These are phyloP conservation scores for Aegilops bicornis DNA, from an alignment of 176 grass and related monocot genomes.

Conservation along the genomic window DNA sequence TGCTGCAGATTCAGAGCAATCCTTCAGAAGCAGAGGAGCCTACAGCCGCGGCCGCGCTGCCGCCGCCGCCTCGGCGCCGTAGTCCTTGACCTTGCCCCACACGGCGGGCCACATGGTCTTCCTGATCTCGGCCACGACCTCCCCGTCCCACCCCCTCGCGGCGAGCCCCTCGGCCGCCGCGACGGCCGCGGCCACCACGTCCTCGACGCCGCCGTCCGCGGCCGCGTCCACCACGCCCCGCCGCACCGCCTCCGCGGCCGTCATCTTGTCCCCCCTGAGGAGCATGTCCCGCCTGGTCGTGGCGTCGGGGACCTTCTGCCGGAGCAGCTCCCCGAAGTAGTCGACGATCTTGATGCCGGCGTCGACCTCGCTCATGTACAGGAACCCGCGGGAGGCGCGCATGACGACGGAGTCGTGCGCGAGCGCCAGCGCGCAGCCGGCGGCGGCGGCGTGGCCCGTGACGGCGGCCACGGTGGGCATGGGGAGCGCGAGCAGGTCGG, in stretches of 20 bases:
- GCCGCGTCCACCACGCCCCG: constrained; percentile 60
- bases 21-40: neutral
- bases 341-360: constrained; percentile 52
- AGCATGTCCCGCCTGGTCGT: constrained; percentile 47
- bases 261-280: constrained; percentile 45
- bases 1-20: neutral
- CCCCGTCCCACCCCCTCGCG: constrained; percentile 41
- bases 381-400: constrained; percentile 62
- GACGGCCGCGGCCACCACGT: constrained; percentile 43
- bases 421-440: constrained; percentile 56
- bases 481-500: constrained; percentile 66
- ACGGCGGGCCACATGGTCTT: constrained; percentile 35
- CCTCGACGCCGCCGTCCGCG: constrained; percentile 29
- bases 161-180: constrained; percentile 38
- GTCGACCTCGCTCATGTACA: constrained; percentile 92
- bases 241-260: constrained; percentile 40
- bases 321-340: constrained; percentile 55
- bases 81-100: constrained; percentile 29
- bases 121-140: constrained; percentile 35
- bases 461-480: constrained; percentile 69
- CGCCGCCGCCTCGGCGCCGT: neutral
- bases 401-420: constrained; percentile 69
- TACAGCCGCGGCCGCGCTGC: constrained; percentile 6
- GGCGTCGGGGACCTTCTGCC: constrained; percentile 71
- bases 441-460: constrained; percentile 54